Conservation (phyloP, 176 grass and related monocot species). For the Triticum monococcum region DNA sequence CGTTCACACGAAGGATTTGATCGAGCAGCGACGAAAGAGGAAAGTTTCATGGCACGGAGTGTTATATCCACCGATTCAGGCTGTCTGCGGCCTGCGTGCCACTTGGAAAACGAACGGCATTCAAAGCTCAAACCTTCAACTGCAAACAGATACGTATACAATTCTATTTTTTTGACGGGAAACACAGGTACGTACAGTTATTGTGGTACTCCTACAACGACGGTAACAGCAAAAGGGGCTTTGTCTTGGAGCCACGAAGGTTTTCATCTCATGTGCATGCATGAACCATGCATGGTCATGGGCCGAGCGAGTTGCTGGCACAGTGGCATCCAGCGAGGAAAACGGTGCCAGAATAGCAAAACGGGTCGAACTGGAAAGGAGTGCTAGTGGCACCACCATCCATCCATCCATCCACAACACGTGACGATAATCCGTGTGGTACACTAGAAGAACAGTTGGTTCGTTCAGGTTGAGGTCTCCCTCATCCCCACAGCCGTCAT, state of each 20-base stretch:
- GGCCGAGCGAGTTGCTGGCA: neutral
- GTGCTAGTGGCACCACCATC: neutral
- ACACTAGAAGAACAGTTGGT: neutral
- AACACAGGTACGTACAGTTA: neutral
- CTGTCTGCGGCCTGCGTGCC: neutral
- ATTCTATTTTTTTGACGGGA: too few species aligned
- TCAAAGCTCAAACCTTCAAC: constrained; percentile 8
- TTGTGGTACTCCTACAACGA: neutral
- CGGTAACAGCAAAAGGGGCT: neutral
- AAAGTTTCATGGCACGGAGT: neutral
- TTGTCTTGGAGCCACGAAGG: neutral
- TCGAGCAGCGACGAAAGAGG: neutral
- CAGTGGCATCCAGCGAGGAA: neutral
- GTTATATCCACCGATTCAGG: neutral
- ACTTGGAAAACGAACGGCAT: neutral
- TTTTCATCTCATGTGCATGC: neutral
- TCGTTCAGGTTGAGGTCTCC: neutral
- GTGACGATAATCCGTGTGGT: neutral
- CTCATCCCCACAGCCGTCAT: neutral
- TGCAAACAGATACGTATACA: neutral
- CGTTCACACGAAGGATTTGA: neutral
- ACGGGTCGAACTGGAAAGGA: neutral
- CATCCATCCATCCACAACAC: neutral
- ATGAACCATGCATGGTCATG: neutral
- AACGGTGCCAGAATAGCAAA: neutral